Evolutionary conservation across 345 rosid genomes (phyloP).

Genomic region (Boechera stricta): DNA sequence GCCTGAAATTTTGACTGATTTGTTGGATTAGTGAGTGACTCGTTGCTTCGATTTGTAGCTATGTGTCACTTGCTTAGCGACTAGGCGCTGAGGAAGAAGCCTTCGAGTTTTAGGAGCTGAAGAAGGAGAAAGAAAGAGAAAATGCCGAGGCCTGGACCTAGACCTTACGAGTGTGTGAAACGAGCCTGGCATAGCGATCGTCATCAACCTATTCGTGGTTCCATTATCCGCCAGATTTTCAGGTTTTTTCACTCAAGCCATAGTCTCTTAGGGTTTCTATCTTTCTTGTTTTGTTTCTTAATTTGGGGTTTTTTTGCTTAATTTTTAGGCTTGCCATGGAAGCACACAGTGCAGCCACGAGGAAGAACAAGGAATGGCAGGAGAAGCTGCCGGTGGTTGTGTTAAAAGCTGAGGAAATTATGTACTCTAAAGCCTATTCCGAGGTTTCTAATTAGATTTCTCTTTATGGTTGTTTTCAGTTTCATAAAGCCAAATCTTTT

Average conservation of each 20-base stretch:
- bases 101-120: neutral
- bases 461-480: conserved; percentile 34
- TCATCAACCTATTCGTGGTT: conserved; percentile 88
- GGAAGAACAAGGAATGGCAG: conserved; percentile 91
- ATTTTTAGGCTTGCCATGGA: conserved; percentile 66
- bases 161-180: conserved; percentile 94
- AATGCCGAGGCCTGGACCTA: conserved; percentile 96
- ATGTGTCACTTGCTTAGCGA: neutral
- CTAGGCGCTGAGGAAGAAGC: neutral
- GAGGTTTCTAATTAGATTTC: conserved; percentile 56
- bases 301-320: conserved; percentile 42
- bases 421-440: conserved; percentile 96
- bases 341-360: conserved; percentile 65
- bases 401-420: conserved; percentile 87
- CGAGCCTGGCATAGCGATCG: conserved; percentile 99
- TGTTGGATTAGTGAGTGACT: neutral
- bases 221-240: conserved; percentile 88
- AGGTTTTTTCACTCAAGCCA: conserved; percentile 53
- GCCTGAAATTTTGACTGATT: neutral
- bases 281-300: conserved; percentile 19
- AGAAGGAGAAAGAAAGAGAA: conserved; percentile 10
- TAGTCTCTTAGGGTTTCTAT: conserved; percentile 32
- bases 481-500: neutral
- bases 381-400: conserved; percentile 89
- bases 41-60: neutral